Percentiles rank a stretch among this genome's conserved stretches.
Evolutionary conservation across 352 stramenopile genomes (phyloP).

Genomic region (Globisporangium apiculatum): DNA sequence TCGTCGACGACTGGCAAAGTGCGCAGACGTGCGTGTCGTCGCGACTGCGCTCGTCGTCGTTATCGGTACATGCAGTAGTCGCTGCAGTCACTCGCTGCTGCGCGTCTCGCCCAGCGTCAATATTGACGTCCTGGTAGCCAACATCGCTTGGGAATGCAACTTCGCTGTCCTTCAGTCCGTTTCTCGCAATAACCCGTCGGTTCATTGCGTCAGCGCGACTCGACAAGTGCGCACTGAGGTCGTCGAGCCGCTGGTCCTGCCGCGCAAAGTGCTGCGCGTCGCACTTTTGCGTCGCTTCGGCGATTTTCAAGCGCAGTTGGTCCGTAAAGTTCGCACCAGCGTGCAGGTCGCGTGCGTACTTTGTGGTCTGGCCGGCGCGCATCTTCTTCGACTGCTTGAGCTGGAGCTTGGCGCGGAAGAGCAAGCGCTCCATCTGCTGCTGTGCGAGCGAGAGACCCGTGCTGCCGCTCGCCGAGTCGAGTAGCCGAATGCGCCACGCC

Average conservation of each 20-base stretch:
- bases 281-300: constrained; percentile 33
- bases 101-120: not conserved
- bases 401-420: constrained; percentile 65
- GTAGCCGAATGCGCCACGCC: constrained; percentile 54
- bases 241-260: constrained; percentile 33
- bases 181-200: constrained; percentile 5
- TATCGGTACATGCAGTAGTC: too few species aligned
- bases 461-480: constrained; percentile 66
- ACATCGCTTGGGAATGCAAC: constrained; percentile 11
- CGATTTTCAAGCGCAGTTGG: constrained; percentile 46
- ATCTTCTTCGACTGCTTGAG: constrained; percentile 73
- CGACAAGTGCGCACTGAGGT: constrained; percentile 34
- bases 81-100: too few species aligned
- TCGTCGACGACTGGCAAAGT: constrained; percentile 50
- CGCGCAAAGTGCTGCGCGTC: constrained; percentile 31
- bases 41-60: not conserved
- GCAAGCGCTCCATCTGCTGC: constrained; percentile 73
- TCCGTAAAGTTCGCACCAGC: constrained; percentile 42
- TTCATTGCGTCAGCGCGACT: constrained; percentile 40
- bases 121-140: not conserved
- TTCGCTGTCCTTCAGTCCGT: not conserved
- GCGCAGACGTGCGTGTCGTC: constrained; percentile 14
- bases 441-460: constrained; percentile 59
- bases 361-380: constrained; percentile 41
- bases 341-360: constrained; percentile 34